A percentile compares a stretch with the other conserved stretches of the same genome.
These are phyloP conservation scores for Sonneratia caseolaris DNA, from an alignment of 345 rosid species.

Conservation along the genomic window DNA sequence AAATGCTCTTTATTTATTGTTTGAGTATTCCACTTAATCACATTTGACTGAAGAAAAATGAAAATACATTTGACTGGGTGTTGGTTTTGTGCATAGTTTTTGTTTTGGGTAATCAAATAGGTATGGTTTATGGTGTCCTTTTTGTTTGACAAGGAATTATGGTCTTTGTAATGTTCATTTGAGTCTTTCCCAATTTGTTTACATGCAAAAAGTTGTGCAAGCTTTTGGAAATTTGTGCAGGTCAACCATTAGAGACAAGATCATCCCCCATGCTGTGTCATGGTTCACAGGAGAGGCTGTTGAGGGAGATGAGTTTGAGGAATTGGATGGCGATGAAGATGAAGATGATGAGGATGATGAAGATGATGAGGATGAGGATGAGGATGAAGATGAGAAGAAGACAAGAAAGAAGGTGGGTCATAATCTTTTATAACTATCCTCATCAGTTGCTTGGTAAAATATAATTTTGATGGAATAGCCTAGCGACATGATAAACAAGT, in stretches of 20 bases:
- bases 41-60: background rate
- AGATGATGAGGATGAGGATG: constrained; percentile 32
- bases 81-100: background rate
- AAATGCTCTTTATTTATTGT: background rate
- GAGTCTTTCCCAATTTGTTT: no score
- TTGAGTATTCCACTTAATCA: background rate
- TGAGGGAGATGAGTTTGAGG: constrained; percentile 46
- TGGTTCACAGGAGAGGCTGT: constrained; percentile 19
- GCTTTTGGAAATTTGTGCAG: background rate
- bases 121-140: no score
- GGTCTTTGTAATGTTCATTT: no score
- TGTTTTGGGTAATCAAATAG: background rate
- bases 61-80: background rate
- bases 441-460: background rate
- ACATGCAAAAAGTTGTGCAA: no score
- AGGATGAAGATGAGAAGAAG: constrained; percentile 55
- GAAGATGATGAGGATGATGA: constrained; percentile 41
- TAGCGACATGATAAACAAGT: no score
- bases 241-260: constrained; percentile 10
- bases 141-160: no score
- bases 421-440: background rate
- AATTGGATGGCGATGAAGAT: constrained; percentile 34
- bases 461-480: no score
- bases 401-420: constrained; percentile 19
- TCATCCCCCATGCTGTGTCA: constrained; percentile 14